phyloP scores from a whole-genome alignment of 2,329 filamentous ascomycete genomes.

The Torrubiellomyces zombiae region DNA sequence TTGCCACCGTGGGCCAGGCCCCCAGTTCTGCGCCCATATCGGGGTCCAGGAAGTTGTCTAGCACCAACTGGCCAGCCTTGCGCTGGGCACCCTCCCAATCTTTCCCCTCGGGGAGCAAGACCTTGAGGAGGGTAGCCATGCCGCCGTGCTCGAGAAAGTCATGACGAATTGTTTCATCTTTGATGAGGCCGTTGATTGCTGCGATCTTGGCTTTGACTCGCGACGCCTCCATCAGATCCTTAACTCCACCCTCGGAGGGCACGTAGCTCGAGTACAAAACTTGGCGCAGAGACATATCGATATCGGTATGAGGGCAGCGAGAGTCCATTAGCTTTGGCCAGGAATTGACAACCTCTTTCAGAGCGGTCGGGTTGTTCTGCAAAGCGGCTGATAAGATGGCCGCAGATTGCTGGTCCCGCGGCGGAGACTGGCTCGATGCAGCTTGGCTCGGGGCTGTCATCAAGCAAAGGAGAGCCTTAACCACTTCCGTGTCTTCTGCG shows the following conservation, averaged over 20 bases:
- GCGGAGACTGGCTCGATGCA: slow-evolving; percentile 10
- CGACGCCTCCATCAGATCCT: slow-evolving; percentile 11
- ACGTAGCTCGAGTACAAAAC: slow-evolving; percentile 25
- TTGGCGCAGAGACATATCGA: slow-evolving; percentile 14
- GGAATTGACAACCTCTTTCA: slow-evolving; percentile 30
- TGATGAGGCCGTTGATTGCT: slow-evolving; percentile 39
- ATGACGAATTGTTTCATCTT: slow-evolving; percentile 30
- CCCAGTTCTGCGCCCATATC: slow-evolving; percentile 42
- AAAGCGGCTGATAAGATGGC: slow-evolving; percentile 39
- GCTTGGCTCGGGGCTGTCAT: slow-evolving; percentile 19
- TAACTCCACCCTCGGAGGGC: slow-evolving; percentile 9
- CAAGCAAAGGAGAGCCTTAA: slow-evolving; percentile 40
- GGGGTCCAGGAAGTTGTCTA: slow-evolving; percentile 51
- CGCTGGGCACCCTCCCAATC: slow-evolving; percentile 33
- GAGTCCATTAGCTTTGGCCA: slow-evolving; percentile 27
- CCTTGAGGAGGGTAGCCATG: slow-evolving; percentile 35
- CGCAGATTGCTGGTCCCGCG: slow-evolving; percentile 35
- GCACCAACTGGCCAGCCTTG: slow-evolving; percentile 39
- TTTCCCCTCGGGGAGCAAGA: slow-evolving; percentile 29
- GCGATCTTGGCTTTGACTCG: slow-evolving; percentile 24
- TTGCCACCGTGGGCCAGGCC: slow-evolving; percentile 31
- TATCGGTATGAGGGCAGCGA: slow-evolving; percentile 16
- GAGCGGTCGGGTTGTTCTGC: slow-evolving; percentile 48
- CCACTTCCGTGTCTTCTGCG: slow-evolving; percentile 33
- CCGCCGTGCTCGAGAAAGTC: slow-evolving; percentile 39